Conservation (phyloP, 1,284 basidiomycete genomes). For the Cryptococcus hybrid region DNA sequence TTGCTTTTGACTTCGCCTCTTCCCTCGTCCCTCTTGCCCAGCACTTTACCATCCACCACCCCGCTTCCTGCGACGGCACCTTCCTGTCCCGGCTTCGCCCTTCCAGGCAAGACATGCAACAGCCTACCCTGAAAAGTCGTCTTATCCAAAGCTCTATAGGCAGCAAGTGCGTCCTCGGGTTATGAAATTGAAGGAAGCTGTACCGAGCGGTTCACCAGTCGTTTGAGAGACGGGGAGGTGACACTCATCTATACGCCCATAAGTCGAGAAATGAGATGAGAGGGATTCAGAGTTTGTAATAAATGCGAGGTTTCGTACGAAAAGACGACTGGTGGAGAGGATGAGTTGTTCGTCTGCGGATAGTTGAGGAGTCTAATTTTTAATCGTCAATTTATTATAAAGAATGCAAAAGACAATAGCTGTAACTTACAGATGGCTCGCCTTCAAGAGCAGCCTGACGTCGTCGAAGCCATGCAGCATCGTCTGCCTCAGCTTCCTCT, state of each 20-base stretch:
- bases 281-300: slow-evolving; percentile 75
- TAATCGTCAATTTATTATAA: background rate
- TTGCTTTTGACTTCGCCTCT: slow-evolving; percentile 67
- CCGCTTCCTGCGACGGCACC: slow-evolving; percentile 49
- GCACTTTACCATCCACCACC: slow-evolving; percentile 44
- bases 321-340: slow-evolving; percentile 74
- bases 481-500: slow-evolving; percentile 39
- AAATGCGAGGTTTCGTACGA: slow-evolving; percentile 88
- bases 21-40: slow-evolving; percentile 53
- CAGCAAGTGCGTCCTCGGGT: slow-evolving; percentile 67
- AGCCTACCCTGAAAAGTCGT: slow-evolving; percentile 89
- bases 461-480: slow-evolving; percentile 63
- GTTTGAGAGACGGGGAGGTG: slow-evolving; percentile 74
- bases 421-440: slow-evolving; percentile 15
- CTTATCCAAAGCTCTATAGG: slow-evolving; percentile 76
- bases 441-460: slow-evolving; percentile 48
- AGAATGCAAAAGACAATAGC: background rate
- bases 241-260: slow-evolving; percentile 73
- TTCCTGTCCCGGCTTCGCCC: slow-evolving; percentile 59
- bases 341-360: slow-evolving; percentile 61
- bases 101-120: slow-evolving; percentile 79
- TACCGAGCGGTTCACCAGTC: slow-evolving; percentile 67
- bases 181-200: slow-evolving; percentile 77
- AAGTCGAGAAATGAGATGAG: slow-evolving; percentile 63
- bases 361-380: slow-evolving; percentile 8